Percentiles rank a stretch among this genome's conserved stretches.
These are phyloP conservation scores for Cladophialophora bantiana DNA, from an alignment of 2,329 filamentous ascomycete genomes.

Conservation along the genomic window DNA sequence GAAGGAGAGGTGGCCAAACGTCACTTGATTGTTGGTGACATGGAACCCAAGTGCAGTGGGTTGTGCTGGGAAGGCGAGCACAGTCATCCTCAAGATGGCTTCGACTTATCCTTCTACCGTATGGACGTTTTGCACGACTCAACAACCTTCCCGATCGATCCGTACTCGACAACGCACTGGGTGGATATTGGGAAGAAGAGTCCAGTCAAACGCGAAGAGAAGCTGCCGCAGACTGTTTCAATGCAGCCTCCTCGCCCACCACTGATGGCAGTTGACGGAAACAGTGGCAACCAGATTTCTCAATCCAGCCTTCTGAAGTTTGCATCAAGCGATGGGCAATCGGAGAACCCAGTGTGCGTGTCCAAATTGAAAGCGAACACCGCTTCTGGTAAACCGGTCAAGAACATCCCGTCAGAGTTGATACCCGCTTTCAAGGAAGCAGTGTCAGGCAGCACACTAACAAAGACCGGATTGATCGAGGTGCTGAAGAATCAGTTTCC, in stretches of 20 bases:
- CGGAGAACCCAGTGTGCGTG: conserved; percentile 18
- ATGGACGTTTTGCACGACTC: conserved; percentile 64
- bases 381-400: conserved; percentile 32
- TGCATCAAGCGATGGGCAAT: not conserved
- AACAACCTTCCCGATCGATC: conserved; percentile 69
- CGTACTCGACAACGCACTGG: conserved; percentile 87
- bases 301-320: not conserved
- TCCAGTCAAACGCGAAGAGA: conserved; percentile 27
- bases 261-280: conserved; percentile 36
- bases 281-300: conserved; percentile 22
- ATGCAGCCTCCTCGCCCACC: conserved; percentile 43
- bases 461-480: conserved; percentile 77
- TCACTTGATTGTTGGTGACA: conserved; percentile 67
- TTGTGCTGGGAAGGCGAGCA: conserved; percentile 77
- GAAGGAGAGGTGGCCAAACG: conserved; percentile 74
- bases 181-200: conserved; percentile 36
- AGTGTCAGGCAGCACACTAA: conserved; percentile 73
- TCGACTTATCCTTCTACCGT: conserved; percentile 65
- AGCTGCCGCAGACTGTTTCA: conserved; percentile 43
- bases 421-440: conserved; percentile 72
- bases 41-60: conserved; percentile 79
- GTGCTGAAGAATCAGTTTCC: conserved; percentile 77
- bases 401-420: conserved; percentile 63
- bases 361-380: conserved; percentile 9
- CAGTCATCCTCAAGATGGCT: conserved; percentile 53